Evolutionary conservation across 352 stramenopile species (phyloP), one percentile per base, ranked within the genome.

Genomic region (Pythium graminicola): DNA sequence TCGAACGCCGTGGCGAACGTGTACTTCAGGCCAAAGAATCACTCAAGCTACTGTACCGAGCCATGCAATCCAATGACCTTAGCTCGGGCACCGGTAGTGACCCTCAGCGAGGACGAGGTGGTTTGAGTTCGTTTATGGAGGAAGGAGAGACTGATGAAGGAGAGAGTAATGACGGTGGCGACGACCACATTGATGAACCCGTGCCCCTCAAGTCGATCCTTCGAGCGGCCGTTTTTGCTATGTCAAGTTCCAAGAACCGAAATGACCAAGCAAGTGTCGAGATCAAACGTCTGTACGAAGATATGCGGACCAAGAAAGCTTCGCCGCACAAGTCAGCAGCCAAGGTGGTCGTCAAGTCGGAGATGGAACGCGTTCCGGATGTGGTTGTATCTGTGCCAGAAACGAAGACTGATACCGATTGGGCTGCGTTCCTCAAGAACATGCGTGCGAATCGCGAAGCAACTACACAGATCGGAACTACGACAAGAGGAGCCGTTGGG

Each of bases 41-140:
- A 11, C 53, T 89, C 17, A 86, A 86, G 66, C 54, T 76, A 31
- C 56, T 89, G 22, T 89, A 86, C 26, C 74, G 73, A 3, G 50
- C 69, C 2, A 67, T 86, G 62, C 62, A 70, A 20, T 6, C 28
- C 13, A 50, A 50, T 32, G 40, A 17, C 1, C 22, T 11, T 4
- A 16, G 40, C 35, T 35, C 38, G 23, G 38, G 16, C 2, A 23
- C 17, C 16, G 35, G 35, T 23, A 17, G 35, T 16, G 35, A 42
- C 16, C 4, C 39, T 13, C 1, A 20, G 32, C 44, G 45, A 8
- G 13, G 11, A 14, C 19, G 32, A 8, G 29, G 28, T 6, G 26
- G 35, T n/a, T 42, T 64, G 1, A 38, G 50, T 10, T 31, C 32
- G 17, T 40, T 60, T 13, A 19, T 16, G 9, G 51, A 65, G 32